phyloP scores from a whole-genome alignment of 495 filamentous ascomycete species.

The Stereocaulon alpinum region DNA sequence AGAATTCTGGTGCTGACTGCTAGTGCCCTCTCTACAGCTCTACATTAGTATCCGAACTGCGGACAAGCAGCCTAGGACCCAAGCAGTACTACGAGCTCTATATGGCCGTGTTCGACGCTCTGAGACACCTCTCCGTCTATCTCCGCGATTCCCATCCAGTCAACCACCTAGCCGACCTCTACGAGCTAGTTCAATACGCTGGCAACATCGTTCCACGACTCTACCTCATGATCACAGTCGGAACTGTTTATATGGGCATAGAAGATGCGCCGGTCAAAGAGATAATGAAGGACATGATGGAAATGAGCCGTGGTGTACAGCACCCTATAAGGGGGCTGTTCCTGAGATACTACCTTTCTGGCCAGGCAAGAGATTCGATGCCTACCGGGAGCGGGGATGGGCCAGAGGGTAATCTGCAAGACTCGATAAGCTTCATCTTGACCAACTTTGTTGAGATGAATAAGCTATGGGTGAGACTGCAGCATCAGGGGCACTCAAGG shows the following conservation, averaged over 20 bases:
- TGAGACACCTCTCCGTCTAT: constrained; percentile 93
- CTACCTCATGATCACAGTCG: constrained; percentile 98
- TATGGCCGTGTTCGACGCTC: constrained; percentile 96
- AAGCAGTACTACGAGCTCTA: constrained; percentile 99
- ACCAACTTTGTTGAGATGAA: constrained; percentile 99
- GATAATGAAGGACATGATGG: constrained; percentile 99
- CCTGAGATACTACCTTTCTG: constrained; percentile 87
- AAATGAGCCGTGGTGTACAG: constrained; percentile 97
- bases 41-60: constrained; percentile 91
- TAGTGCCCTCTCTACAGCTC: constrained; percentile 47
- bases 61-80: constrained; percentile 87
- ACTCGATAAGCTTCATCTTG: constrained; percentile 92
- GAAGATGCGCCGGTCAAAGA: constrained; percentile 98
- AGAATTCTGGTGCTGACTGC: constrained; percentile 6
- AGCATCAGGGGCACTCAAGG: constrained; percentile 94
- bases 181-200: constrained; percentile 98
- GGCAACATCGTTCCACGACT: constrained; percentile 94
- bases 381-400: constrained; percentile 76
- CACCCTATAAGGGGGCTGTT: constrained; percentile 93
- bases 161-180: constrained; percentile 95
- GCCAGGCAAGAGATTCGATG: constrained; percentile 82
- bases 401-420: constrained; percentile 89
- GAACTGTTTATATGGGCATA: constrained; percentile 97
- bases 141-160: constrained; percentile 94
- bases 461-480: constrained; percentile 94